A percentile compares a stretch with the other conserved stretches of the same genome.
phyloP scores from a whole-genome alignment of 192 early-diverging fungal genomes.

The Coemansia sp. region DNA sequence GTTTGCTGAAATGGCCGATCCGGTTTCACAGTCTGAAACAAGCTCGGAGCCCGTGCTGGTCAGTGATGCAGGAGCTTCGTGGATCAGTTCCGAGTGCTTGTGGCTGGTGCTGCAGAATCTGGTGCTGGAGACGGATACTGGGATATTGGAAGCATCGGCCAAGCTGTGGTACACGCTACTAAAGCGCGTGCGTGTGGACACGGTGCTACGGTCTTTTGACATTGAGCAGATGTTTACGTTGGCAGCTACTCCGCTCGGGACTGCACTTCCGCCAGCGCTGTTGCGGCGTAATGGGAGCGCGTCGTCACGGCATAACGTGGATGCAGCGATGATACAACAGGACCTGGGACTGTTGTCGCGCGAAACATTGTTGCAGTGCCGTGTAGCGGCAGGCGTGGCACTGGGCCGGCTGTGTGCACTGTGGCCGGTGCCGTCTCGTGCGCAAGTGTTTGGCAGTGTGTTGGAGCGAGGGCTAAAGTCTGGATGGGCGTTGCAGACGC shows the following conservation, averaged over 20 bases:
- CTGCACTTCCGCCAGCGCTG: constrained; percentile 60
- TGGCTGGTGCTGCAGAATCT: constrained; percentile 89
- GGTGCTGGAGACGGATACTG: constrained; percentile 76
- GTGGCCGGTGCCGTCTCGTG: constrained; percentile 55
- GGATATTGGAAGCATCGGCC: constrained; percentile 21
- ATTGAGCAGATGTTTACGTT: constrained; percentile 61
- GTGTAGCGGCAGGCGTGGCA: constrained; percentile 71
- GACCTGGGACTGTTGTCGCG: constrained; percentile 79
- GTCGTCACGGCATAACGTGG: constrained; percentile 67
- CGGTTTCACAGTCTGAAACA: neutral
- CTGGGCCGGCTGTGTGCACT: constrained; percentile 71
- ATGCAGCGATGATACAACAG: constrained; percentile 86
- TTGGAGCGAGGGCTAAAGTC: constrained; percentile 65
- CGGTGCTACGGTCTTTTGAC: constrained; percentile 21
- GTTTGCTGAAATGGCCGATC: constrained; percentile 53
- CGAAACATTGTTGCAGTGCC: constrained; percentile 76
- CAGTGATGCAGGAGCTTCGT: neutral
- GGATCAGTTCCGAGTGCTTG: constrained; percentile 49
- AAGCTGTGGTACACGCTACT: constrained; percentile 69
- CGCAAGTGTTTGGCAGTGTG: constrained; percentile 52
- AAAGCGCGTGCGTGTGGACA: constrained; percentile 17
- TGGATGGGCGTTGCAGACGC: constrained; percentile 72
- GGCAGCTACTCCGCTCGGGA: constrained; percentile 82
- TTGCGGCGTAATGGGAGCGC: constrained; percentile 18
- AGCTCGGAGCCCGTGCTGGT: neutral